These are phyloP conservation scores for Falciphora oryzae DNA, from an alignment of 2,329 filamentous ascomycete species.

Conservation along the genomic window DNA sequence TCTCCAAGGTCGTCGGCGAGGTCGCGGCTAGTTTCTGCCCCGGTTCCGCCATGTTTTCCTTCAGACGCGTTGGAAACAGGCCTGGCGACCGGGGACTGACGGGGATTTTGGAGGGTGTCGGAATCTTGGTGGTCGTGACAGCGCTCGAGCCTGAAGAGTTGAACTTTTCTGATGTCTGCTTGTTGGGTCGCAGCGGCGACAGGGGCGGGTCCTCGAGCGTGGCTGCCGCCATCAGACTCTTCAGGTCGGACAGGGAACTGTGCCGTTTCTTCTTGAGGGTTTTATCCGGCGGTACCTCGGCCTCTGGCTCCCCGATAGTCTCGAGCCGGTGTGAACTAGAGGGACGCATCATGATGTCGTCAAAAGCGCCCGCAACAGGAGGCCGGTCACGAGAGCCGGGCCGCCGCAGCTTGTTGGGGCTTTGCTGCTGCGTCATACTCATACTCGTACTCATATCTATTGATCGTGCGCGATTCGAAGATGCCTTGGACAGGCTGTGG, in stretches of 20 bases:
- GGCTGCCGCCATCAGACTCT: conserved; percentile 54
- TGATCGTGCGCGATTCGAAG: conserved; percentile 66
- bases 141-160: conserved; percentile 32
- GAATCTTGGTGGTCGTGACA: conserved; percentile 30
- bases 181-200: conserved; percentile 46
- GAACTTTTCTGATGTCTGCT: conserved; percentile 50
- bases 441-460: conserved; percentile 59
- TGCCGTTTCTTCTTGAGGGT: conserved; percentile 71
- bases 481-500: conserved; percentile 60
- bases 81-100: conserved; percentile 39
- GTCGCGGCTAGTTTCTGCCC: conserved; percentile 16
- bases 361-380: conserved; percentile 56
- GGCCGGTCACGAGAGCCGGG: conserved; percentile 55
- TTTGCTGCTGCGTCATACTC: conserved; percentile 18
- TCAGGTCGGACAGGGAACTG: conserved; percentile 86
- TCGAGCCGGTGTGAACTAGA: conserved; percentile 39
- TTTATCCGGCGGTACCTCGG: conserved; percentile 29
- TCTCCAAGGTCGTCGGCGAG: conserved; percentile 16
- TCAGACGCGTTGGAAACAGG: conserved; percentile 19
- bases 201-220: conserved; percentile 39
- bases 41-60: conserved; percentile 36
- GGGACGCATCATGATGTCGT: conserved; percentile 35
- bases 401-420: conserved; percentile 43
- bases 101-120: conserved; percentile 45
- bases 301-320: conserved; percentile 53